phyloP scores from a whole-genome alignment of 2,329 filamentous ascomycete species.

The Pleoardoris graminearum region DNA sequence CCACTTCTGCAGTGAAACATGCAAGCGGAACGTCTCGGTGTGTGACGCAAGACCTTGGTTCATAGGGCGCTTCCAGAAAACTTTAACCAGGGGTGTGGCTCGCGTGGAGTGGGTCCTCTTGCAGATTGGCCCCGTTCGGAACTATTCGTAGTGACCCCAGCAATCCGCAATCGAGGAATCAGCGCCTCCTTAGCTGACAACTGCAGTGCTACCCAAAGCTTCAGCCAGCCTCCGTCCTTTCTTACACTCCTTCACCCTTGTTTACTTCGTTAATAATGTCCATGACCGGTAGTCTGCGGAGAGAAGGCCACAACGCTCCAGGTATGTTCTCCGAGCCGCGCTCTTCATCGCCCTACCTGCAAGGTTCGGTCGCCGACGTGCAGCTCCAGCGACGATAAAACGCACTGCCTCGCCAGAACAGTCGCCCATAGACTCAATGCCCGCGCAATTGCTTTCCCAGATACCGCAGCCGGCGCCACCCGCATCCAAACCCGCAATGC shows the following conservation, averaged over 20 bases:
- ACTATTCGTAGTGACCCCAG: constrained; percentile 4
- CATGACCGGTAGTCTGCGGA: constrained; percentile 31
- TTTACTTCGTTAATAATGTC: constrained; percentile 20
- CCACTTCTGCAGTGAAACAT: no score
- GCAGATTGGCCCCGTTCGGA: constrained; percentile 7
- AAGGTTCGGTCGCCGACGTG: background rate
- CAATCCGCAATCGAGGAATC: background rate
- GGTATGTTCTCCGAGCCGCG: constrained; percentile 15
- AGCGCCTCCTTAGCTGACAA: constrained; percentile 10
- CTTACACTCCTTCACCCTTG: background rate
- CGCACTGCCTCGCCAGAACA: constrained; percentile 29
- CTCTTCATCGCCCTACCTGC: background rate
- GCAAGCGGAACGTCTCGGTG: no score
- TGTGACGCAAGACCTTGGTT: background rate
- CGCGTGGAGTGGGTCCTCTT: background rate
- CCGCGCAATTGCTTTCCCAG: constrained; percentile 30
- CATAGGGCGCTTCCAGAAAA: constrained; percentile 9
- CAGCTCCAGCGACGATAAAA: constrained; percentile 17
- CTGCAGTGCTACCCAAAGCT: constrained; percentile 1
- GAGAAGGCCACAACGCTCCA: constrained; percentile 24
- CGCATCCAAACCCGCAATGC: constrained; percentile 21
- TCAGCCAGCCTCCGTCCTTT: background rate
- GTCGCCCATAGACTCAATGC: constrained; percentile 35
- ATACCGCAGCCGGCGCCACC: constrained; percentile 21
- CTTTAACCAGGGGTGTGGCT: constrained; percentile 7